Base-by-base conservation (phyloP, 371 early-diverging fungal species). In the Mortierella sp. region DNA sequence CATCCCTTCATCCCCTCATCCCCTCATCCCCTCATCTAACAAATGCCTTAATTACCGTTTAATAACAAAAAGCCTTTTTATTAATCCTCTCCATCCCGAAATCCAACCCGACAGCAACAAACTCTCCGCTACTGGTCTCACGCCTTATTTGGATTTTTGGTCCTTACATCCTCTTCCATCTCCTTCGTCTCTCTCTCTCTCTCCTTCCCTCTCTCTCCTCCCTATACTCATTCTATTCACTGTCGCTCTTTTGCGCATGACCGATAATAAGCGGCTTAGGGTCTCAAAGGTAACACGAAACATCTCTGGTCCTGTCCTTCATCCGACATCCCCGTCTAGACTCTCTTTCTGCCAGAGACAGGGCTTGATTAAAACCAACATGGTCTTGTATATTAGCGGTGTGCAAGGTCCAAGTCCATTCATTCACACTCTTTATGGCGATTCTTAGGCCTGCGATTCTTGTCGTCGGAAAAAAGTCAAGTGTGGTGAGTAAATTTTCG, bases 261-360 rank as follows among this genome's bases (percentile, higher is more conserved):
- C 66, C 84, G 92, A 67, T 76, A 92, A 45, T 87, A 91, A 83
- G 74, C 88, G 82, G 76, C 92, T 76, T 88, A 90, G 81, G 85
- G 89, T 50, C 59, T 93, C 43, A 63, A 92, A 43, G 89, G 90
- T 48, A 87, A 80, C 48, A 73, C 6, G 9, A 57, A 1, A 32
- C 10, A 41, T 45, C 41, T 19, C 28, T 19, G 8, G 53, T 16
- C 7, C 28, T 32, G 15, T 22, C 32, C 24, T 55, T 21, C 52
- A 36, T 52, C 22, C 0, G 8, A 2, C 8, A 1, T 52, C 52
- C 22, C 10, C 43, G 10, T 1, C 15, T 43, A 43, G 15, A 43
- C 43, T 43, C 43, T 43, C 43, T 15, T 43, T 43, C 43, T 43
- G 10, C 43, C 43, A 43, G 43, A 43, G 15, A 43, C 10, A 13